Evolutionary conservation across 2,329 filamentous ascomycete species (phyloP), one percentile per base, ranked within the genome.

Genomic region (Pyrenochaeta sp.): DNA sequence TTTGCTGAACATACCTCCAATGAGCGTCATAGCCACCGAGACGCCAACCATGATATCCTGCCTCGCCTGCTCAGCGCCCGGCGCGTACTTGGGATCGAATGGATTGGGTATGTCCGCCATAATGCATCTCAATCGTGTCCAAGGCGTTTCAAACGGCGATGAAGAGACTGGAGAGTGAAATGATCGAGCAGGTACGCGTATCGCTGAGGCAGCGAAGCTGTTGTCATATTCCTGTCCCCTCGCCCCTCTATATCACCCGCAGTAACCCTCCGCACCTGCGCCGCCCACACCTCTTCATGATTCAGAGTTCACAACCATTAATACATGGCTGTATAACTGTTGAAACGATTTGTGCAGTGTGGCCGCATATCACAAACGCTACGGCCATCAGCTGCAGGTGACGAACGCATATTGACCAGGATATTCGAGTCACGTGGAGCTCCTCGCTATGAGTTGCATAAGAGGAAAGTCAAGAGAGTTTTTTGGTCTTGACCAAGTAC

Each of bases 1-100:
- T 1, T n/a, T 36, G 19, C 34, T 24, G 15, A 44, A 53, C 62
- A 24, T 50, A 70, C 67, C 59, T 52, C 63, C 65, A 44, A 68
- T 54, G 19, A 67, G 13, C 13, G 65, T 69, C 55, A 67, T 62
- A 3, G 48, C 54, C 30, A 63, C 52, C 6, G 64, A 61, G 7
- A 66, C 50, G 7, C 59, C 67, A 27, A 68, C 45, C 52, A 61
- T 56, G 13, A 59, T 54, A 58, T 71, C 51, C 44, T 68, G 68
- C 37, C 68, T 49, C 5, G 54, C 45, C 43, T 71, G 56, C 48
- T 61, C 51, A 19, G 59, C 63, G 39, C 60, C 60, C 13, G 53
- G 58, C 22, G 57, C 45, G 32, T 60, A 63, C 48, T 61, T 57
- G 22, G 60, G 54, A 43, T 58, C 55, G 39, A 46, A 27, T 45